Conservation (phyloP, 2,329 filamentous ascomycete genomes). For the Scytalidium lignicola region DNA sequence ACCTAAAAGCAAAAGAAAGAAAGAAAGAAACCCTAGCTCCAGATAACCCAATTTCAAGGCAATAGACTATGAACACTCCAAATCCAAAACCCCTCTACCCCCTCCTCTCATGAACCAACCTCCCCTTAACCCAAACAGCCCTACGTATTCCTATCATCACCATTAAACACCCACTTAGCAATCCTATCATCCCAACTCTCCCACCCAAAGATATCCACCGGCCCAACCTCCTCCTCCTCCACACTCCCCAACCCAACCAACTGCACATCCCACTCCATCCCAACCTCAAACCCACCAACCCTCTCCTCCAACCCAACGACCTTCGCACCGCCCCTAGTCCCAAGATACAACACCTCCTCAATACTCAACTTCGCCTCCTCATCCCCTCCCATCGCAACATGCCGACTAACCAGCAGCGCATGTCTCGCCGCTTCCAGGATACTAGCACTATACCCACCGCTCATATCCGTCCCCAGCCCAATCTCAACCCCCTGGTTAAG, state of each 20-base stretch:
- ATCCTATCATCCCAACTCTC: constrained; percentile 83
- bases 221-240: constrained; percentile 46
- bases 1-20: no score
- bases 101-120: constrained; percentile 65
- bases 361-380: constrained; percentile 65
- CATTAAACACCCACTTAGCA: constrained; percentile 92
- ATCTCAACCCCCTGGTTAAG: constrained; percentile 71
- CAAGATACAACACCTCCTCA: constrained; percentile 81
- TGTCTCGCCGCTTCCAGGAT: constrained; percentile 81
- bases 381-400: constrained; percentile 53
- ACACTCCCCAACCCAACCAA: constrained; percentile 57
- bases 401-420: constrained; percentile 71
- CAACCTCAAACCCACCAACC: constrained; percentile 78
- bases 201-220: constrained; percentile 86
- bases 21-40: no score
- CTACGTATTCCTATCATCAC: constrained; percentile 88
- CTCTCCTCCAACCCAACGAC: constrained; percentile 68
- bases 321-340: constrained; percentile 78
- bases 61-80: no score
- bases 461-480: constrained; percentile 86
- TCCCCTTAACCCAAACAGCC: constrained; percentile 83
- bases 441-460: constrained; percentile 77
- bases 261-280: constrained; percentile 90
- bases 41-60: no score
- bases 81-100: constrained; percentile 2